Conservation (phyloP, 768 basidiomycete genomes). For the Lactarius hatsudake region DNA sequence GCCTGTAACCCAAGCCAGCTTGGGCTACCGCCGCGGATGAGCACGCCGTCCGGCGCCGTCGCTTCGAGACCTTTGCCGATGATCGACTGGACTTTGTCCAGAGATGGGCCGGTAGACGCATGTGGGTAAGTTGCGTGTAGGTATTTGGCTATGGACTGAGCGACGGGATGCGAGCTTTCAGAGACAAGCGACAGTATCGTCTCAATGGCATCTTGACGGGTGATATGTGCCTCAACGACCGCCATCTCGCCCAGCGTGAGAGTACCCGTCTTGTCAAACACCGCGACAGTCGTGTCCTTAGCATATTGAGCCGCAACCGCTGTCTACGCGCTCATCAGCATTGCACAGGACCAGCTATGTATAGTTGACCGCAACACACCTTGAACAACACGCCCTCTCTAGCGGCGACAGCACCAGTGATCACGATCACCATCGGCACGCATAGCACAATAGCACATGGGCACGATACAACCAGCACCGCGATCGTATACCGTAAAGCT, state of each 20-base stretch:
- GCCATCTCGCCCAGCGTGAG: constrained; percentile 44
- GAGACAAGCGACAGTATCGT: constrained; percentile 35
- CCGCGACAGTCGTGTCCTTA: constrained; percentile 42
- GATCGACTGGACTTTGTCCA: constrained; percentile 32
- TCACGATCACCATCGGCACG: constrained; percentile 39
- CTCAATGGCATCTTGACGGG: constrained; percentile 31
- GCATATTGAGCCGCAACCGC: constrained; percentile 17
- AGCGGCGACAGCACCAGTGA: constrained; percentile 35
- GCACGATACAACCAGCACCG: constrained; percentile 51
- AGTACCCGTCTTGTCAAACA: constrained; percentile 63
- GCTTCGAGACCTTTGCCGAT: constrained; percentile 39
- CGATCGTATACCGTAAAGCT: constrained; percentile 51
- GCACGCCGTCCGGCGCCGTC: constrained; percentile 35
- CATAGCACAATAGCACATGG: constrained; percentile 47
- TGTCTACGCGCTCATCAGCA: constrained; percentile 15
- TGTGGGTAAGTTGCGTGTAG: constrained; percentile 27
- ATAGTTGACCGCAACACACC: constrained; percentile 10
- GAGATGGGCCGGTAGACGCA: constrained; percentile 11
- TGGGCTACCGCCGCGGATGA: constrained; percentile 39
- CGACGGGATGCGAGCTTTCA: constrained; percentile 38
- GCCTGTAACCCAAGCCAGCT: constrained; percentile 35
- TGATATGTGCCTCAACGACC: constrained; percentile 37
- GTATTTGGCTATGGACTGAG: constrained; percentile 36
- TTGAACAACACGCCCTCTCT: constrained; percentile 36
- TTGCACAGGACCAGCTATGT: not conserved